Evolutionary conservation across 306 rosid genomes (phyloP).

Genomic region (Vicia villosa): DNA sequence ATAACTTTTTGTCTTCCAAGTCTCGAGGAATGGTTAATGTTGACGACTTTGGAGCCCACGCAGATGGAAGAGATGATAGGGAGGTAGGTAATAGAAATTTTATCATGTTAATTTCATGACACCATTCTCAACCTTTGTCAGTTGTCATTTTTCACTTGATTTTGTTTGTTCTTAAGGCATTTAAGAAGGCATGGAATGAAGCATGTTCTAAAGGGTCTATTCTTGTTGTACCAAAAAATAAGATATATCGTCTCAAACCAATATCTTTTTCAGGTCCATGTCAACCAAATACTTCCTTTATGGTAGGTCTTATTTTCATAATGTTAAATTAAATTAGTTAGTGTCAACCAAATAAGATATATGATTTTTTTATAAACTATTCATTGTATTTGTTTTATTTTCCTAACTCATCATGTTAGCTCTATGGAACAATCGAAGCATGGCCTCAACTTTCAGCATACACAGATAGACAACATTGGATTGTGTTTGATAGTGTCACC

Average conservation of each 20-base stretch:
- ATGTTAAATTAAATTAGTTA: no score
- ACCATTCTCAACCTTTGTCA: neutral
- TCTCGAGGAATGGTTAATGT: conserved; percentile 45
- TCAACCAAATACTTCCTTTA: conserved; percentile 49
- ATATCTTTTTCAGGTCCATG: conserved; percentile 85
- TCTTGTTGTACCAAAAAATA: conserved; percentile 60
- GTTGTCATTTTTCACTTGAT: neutral
- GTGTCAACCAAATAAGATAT: conserved; percentile 41
- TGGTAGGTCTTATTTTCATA: no score
- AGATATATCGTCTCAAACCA: conserved; percentile 60
- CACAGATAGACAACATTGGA: conserved; percentile 55
- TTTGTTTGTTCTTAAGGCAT: conserved; percentile 50
- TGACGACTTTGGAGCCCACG: conserved; percentile 73
- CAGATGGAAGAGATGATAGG: conserved; percentile 59
- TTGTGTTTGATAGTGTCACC: conserved; percentile 48
- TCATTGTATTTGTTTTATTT: no score
- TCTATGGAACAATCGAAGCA: conserved; percentile 71
- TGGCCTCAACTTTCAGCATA: conserved; percentile 55
- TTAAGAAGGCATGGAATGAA: conserved; percentile 67
- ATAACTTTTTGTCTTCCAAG: conserved; percentile 18
- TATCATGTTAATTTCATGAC: neutral
- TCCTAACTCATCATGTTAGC: conserved; percentile 40
- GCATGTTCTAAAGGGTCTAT: conserved; percentile 56
- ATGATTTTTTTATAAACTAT: conserved; percentile 6
- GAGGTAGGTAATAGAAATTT: conserved; percentile 41